Evolutionary conservation across 176 grass and related monocot species (phyloP), one percentile per base, ranked within the genome.

Genomic region (Guadua angustifolia): DNA sequence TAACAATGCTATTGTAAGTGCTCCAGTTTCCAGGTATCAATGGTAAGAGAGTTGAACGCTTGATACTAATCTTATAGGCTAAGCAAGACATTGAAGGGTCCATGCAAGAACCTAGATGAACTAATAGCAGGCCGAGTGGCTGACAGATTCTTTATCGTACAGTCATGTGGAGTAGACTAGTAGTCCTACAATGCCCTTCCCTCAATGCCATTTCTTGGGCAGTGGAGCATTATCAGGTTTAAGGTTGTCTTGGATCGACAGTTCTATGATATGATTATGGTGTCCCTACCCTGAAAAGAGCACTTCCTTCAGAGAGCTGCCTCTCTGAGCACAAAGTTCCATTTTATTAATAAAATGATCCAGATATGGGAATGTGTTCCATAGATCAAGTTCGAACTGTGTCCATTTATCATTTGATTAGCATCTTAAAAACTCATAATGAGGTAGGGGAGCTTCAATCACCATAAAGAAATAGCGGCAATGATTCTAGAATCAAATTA

Each of bases 401-500:
- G 5, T 5, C 1, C 7, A 53, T 32, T n/a, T 56, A 64, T 51
- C 5, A 51, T 60, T 44, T 32, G 6, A 4, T 52, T 43, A 69
- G 18, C 19, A 24, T 39, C 3, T 40, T 61, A 47, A 50, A 22
- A 69, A 69, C 25, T 36, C 7, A 21, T 11, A 49, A 71, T 25
- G 4, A n/a, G 43, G 44, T 51, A 76, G 19, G 3, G 5, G 69
- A 8, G 38, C 74, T 62, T 25, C 35, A 60, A 19, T 29, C 7
- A 21, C 39, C 70, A 9, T 6, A 71, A 79, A 3, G 26, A 78
- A 88, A 88, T 46, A 3, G 14, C 9, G 5, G 52, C 8, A 5
- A 49, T 64, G 16, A 14, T 79, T 29, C 16, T 42, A 59, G 26
- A 80, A 80, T 24, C 21, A 80, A 73, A 61, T 45, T 57, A n/a